Evolutionary conservation across 345 rosid genomes (phyloP).

Genomic region (Linum lewisii): DNA sequence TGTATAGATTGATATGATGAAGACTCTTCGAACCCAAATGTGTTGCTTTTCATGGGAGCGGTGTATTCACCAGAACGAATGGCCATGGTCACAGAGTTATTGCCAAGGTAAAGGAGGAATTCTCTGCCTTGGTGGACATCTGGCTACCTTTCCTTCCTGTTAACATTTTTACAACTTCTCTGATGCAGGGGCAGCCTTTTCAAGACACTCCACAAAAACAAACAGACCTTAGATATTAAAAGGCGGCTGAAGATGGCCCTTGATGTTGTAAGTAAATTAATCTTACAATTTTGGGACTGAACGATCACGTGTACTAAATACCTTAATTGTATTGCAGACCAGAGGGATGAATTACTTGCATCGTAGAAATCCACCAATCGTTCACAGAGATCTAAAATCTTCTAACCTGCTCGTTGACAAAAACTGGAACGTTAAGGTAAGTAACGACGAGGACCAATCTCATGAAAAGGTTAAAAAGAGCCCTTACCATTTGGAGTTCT

Average conservation of each 20-base stretch:
- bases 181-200: slow-evolving; percentile 83
- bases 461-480: not conserved
- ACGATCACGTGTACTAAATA: not conserved
- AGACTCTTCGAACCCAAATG: slow-evolving; percentile 81
- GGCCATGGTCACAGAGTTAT: slow-evolving; percentile 75
- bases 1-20: slow-evolving; percentile 66
- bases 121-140: not conserved
- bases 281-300: too few species aligned
- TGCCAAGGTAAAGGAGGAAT: slow-evolving; percentile 49
- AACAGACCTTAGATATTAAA: slow-evolving; percentile 56
- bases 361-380: slow-evolving; percentile 75
- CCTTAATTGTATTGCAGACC: slow-evolving; percentile 40
- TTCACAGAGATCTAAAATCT: slow-evolving; percentile 83
- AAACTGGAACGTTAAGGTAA: slow-evolving; percentile 90
- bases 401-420: slow-evolving; percentile 83
- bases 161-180: slow-evolving; percentile 8
- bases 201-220: slow-evolving; percentile 67
- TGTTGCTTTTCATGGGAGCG: slow-evolving; percentile 89
- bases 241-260: slow-evolving; percentile 78
- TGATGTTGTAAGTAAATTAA: slow-evolving; percentile 50
- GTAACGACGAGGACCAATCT: not conserved
- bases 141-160: not conserved
- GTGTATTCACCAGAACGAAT: slow-evolving; percentile 58
- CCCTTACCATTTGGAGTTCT: not conserved
- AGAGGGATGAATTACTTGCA: slow-evolving; percentile 94